Conservation (phyloP, 306 rosid genomes). For the Carpinus viminea region DNA sequence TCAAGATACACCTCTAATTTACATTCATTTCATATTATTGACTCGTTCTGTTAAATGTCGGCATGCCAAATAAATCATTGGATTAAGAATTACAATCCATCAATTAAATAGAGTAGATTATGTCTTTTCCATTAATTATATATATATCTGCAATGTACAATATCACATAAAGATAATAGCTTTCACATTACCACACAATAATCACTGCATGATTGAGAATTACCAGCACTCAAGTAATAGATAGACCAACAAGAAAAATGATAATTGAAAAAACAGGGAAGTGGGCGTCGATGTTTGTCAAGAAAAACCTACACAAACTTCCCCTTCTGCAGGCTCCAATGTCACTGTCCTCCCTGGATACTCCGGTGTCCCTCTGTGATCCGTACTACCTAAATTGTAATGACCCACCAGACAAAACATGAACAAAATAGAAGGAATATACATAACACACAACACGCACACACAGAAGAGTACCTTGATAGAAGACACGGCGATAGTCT, state of each 20-base stretch:
- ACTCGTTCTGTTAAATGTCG: not conserved
- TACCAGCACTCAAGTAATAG: not conserved
- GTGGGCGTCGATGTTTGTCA: not conserved
- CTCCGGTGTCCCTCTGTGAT: conserved; percentile 87
- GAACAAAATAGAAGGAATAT: not conserved
- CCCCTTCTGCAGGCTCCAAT: conserved; percentile 77
- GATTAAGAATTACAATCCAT: not conserved
- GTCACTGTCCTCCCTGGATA: conserved; percentile 95
- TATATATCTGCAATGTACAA: not conserved
- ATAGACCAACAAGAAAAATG: not conserved
- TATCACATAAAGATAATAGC: not conserved
- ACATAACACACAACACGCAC: not conserved
- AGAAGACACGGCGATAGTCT: conserved; percentile 90
- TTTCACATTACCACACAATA: not conserved
- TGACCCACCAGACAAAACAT: conserved; percentile 28
- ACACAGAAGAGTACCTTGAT: conserved; percentile 57
- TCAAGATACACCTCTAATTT: not conserved
- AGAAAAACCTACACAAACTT: conserved; percentile 65
- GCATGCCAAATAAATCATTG: not conserved
- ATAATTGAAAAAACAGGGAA: not conserved
- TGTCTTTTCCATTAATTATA: not conserved
- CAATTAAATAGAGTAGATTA: not conserved
- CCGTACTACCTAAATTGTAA: conserved; percentile 73
- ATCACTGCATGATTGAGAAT: not conserved
- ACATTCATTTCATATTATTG: not conserved